phyloP scores from a whole-genome alignment of 2,329 filamentous ascomycete genomes.

The Aspergillus persii region DNA sequence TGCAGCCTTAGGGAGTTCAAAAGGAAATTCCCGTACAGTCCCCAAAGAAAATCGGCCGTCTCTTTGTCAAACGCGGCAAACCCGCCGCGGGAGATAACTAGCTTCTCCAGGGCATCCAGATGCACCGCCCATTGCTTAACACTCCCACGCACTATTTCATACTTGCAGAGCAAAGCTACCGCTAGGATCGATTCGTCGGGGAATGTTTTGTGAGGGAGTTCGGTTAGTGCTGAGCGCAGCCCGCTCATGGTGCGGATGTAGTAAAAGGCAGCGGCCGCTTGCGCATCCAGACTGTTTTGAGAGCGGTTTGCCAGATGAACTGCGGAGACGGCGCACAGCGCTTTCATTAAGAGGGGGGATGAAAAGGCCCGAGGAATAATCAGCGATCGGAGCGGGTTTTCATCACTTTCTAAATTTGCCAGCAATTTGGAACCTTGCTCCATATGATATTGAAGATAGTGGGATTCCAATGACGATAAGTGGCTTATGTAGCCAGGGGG shows the following conservation, averaged over 20 bases:
- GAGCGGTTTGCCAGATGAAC: constrained; percentile 36
- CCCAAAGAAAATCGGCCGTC: constrained; percentile 32
- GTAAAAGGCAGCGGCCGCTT: constrained; percentile 32
- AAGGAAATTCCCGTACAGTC: constrained; percentile 26
- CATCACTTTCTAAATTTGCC: constrained; percentile 36
- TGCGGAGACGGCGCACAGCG: constrained; percentile 38
- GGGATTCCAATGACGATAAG: constrained; percentile 30
- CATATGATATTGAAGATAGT: constrained; percentile 40
- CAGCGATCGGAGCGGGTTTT: constrained; percentile 36
- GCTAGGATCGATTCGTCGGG: constrained; percentile 35
- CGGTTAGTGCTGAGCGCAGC: constrained; percentile 26
- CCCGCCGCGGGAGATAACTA: constrained; percentile 34
- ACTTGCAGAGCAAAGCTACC: constrained; percentile 39
- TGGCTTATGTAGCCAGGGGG: constrained; percentile 24
- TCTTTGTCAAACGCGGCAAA: constrained; percentile 29
- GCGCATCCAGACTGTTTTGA: constrained; percentile 19
- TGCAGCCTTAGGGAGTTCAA: not conserved
- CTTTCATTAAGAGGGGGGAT: constrained; percentile 37
- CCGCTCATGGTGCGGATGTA: constrained; percentile 35
- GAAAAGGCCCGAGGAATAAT: constrained; percentile 37
- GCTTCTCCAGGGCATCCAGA: constrained; percentile 32
- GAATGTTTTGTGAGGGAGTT: constrained; percentile 14
- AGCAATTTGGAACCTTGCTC: constrained; percentile 34
- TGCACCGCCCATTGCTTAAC: constrained; percentile 40
- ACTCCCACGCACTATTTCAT: constrained; percentile 38